Evolutionary conservation across 345 rosid species (phyloP).

Genomic region (Raphanus raphanistrum): DNA sequence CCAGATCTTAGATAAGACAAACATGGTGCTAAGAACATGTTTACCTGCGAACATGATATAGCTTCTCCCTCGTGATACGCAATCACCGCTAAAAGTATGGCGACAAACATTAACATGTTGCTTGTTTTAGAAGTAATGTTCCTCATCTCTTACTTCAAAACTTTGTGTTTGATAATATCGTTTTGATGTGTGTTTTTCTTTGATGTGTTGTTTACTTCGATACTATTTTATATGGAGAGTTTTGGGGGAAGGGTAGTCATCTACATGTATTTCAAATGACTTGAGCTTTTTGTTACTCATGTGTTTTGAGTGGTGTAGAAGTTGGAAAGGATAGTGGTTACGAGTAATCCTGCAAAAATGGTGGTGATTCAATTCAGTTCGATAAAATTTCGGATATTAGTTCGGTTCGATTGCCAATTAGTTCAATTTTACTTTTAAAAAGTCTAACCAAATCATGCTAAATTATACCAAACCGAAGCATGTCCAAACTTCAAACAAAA

Average conservation of each 20-base stretch:
- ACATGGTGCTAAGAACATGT: conserved; percentile 33
- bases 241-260: background rate
- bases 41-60: conserved; percentile 31
- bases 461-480: background rate
- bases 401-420: background rate
- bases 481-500: background rate
- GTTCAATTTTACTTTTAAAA: background rate
- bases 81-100: background rate
- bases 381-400: background rate
- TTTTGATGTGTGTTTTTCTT: background rate
- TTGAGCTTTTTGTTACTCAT: conserved; percentile 26
- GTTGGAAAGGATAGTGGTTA: conserved; percentile 1
- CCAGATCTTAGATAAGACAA: conserved; percentile 22
- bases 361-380: background rate
- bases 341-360: background rate
- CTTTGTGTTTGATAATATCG: background rate
- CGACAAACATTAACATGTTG: background rate
- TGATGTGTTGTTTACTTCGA: background rate
- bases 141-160: background rate
- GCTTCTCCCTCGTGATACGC: conserved; percentile 26
- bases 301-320: conserved; percentile 30
- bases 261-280: conserved; percentile 31
- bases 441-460: background rate
- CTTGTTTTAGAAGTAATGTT: background rate
- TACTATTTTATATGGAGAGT: background rate